Evolutionary conservation across 148 eudicot genomes (phyloP), one percentile per base, ranked within the genome.

Genomic region (Salicornia ramosissima): DNA sequence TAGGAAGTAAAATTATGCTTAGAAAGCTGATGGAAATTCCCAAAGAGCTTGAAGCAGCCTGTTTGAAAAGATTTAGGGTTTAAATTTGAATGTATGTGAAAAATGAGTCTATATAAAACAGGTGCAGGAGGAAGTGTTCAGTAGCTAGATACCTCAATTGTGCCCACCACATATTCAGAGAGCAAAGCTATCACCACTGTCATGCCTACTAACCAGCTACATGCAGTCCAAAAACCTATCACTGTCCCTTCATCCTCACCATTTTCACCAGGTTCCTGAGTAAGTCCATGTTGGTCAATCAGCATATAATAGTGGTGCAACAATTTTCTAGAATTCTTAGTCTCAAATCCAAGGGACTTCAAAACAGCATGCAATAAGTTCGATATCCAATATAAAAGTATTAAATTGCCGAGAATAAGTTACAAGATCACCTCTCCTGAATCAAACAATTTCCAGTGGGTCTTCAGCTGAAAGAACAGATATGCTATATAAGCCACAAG

Each of bases 31-130:
- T 74, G 2, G 92, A 81, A 60, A 90, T 79, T 2, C 89, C 90
- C 96, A 88, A 87, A 12, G 96, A 81, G 51, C 69, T 80, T 18
- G 96, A 86, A 76, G 90, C 89, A 69, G 69, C 90, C 96, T 90
- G 73, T 73, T 40, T 43, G 12, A 62, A 3, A 29, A 33, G 24
- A 40, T 63, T 9, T 18, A 13, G 9, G 31, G 55, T 62, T 16
- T 45, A 43, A 40, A 15, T 7, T 28, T n/a, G 25, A 64, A 64
- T 14, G 51, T 31, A 33, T 25, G n/a, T 5, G 33, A 28, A 11
- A 7, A 6, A 64, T 63, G 42, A 3, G 26, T 25, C 25, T 42
- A 16, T 2, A 18, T 8, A 57, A 52, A 15, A 36, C 11, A 36
- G 31, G 46, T 50, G 31, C 42, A 61, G 33, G 2, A 42, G 57